Percentiles rank a stretch among this genome's conserved stretches.
phyloP scores from a whole-genome alignment of 2,329 filamentous ascomycete species.

The Ceratocystis alfenasii region DNA sequence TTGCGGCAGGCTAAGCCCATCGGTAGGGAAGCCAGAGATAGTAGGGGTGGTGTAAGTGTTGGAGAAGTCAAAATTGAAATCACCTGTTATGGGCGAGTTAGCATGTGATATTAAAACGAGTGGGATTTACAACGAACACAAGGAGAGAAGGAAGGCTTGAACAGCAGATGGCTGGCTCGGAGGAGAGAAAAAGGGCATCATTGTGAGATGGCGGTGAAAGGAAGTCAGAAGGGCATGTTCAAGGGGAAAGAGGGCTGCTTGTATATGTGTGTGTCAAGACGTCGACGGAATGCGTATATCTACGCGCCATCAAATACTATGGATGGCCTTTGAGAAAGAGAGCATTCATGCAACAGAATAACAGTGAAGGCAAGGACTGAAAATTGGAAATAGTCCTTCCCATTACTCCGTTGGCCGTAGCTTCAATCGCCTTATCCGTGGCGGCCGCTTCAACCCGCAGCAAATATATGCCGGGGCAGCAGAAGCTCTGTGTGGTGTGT shows the following conservation, averaged over 20 bases:
- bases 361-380: not conserved
- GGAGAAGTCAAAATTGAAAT: slow-evolving; percentile 31
- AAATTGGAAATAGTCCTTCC: not conserved
- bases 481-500: not conserved
- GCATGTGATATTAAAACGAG: slow-evolving; percentile 19
- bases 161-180: not conserved
- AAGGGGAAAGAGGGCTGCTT: not conserved
- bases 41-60: slow-evolving; percentile 30
- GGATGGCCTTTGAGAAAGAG: not conserved
- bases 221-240: not conserved
- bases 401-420: not conserved
- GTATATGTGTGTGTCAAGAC: not conserved
- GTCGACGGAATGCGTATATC: not conserved
- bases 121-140: not conserved
- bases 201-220: not conserved
- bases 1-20: slow-evolving; percentile 34
- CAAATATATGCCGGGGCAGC: not conserved
- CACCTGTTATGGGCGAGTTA: slow-evolving; percentile 17
- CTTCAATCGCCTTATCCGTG: not conserved
- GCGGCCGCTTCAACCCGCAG: not conserved
- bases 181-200: slow-evolving; percentile 1
- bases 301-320: not conserved
- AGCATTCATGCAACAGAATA: not conserved
- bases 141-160: not conserved
- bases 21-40: slow-evolving; percentile 10